Conservation (phyloP, 2,329 filamentous ascomycete species). For the Apiospora marii region DNA sequence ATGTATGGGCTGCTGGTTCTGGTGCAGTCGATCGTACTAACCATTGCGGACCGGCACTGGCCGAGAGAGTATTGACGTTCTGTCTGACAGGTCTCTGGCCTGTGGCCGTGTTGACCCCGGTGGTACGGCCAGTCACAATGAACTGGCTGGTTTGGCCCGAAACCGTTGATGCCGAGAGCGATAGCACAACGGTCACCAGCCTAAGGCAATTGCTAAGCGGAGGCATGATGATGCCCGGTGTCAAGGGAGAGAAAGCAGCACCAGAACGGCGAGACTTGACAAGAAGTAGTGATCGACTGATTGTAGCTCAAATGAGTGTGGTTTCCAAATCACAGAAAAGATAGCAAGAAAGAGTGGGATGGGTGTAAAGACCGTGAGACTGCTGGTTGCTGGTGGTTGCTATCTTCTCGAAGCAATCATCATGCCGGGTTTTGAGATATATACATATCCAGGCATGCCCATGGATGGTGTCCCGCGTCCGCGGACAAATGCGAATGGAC, state of each 20-base stretch:
- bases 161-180: not conserved
- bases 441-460: not conserved
- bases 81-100: slow-evolving; percentile 53
- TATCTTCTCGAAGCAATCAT: not conserved
- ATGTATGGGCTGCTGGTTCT: not conserved
- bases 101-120: slow-evolving; percentile 40
- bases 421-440: not conserved
- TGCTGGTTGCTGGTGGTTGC: not conserved
- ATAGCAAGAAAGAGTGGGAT: not conserved
- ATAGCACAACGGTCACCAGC: not conserved
- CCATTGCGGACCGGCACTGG: slow-evolving; percentile 37
- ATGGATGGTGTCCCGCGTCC: not conserved
- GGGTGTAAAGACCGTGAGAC: not conserved
- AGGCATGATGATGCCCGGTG: not conserved
- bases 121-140: slow-evolving; percentile 37
- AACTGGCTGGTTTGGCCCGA: slow-evolving; percentile 28
- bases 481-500: not conserved
- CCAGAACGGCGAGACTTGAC: not conserved
- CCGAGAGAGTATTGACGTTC: slow-evolving; percentile 56
- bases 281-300: not conserved
- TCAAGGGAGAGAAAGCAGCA: not conserved
- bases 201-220: slow-evolving; percentile 1
- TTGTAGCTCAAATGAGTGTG: not conserved
- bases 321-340: not conserved
- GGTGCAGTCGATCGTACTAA: slow-evolving; percentile 24